phyloP scores from a whole-genome alignment of 2,329 filamentous ascomycete species.

The Botrytis medusae region DNA sequence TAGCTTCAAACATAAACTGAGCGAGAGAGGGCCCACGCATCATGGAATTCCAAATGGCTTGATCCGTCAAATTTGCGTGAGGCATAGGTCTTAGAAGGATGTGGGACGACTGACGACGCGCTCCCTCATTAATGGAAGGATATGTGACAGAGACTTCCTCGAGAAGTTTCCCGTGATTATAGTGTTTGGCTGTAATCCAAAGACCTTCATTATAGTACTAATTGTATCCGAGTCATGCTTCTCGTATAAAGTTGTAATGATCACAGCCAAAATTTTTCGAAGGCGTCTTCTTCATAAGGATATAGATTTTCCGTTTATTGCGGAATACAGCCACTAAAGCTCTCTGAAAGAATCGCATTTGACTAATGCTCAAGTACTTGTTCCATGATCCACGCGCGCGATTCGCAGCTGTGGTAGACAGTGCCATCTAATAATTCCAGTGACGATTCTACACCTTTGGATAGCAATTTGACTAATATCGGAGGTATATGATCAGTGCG shows the following conservation, averaged over 20 bases:
- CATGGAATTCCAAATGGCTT: rapidly evolving
- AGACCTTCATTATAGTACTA: background rate
- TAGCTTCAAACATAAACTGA: background rate
- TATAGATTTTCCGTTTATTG: background rate
- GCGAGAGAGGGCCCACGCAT: rapidly evolving
- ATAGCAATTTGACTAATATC: background rate
- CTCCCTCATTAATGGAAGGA: rapidly evolving
- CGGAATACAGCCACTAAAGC: background rate
- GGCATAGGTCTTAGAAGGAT: background rate
- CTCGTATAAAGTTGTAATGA: background rate
- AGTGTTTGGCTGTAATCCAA: background rate
- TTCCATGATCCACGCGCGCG: background rate
- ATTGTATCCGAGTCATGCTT: rapidly evolving
- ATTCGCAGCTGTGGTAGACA: background rate
- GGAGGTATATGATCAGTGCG: background rate
- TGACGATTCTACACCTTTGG: background rate
- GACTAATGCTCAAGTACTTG: background rate
- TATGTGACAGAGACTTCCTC: rapidly evolving
- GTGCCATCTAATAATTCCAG: background rate
- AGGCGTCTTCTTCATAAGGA: background rate
- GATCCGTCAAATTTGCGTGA: background rate
- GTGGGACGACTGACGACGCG: background rate
- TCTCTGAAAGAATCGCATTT: background rate
- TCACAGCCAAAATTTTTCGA: background rate
- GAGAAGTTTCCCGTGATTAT: background rate